Evolutionary conservation across 2,329 filamentous ascomycete genomes (phyloP).

Genomic region (Fusarium bactridioides): DNA sequence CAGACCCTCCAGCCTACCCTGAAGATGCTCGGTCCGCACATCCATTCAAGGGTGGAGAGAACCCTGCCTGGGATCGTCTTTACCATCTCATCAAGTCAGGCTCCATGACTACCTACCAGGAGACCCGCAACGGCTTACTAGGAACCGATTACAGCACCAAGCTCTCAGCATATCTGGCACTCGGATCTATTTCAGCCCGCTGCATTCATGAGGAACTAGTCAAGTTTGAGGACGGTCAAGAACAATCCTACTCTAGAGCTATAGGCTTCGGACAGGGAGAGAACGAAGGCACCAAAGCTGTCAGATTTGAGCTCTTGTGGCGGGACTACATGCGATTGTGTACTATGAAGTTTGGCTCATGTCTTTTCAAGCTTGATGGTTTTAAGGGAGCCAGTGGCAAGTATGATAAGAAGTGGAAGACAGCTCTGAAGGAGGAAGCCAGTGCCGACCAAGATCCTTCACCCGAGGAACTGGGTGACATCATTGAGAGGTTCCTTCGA

Average conservation of each 20-base stretch:
- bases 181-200: slow-evolving; percentile 76
- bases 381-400: slow-evolving; percentile 60
- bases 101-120: slow-evolving; percentile 70
- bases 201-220: slow-evolving; percentile 74
- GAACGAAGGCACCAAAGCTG: slow-evolving; percentile 72
- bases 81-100: slow-evolving; percentile 67
- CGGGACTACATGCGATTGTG: slow-evolving; percentile 84
- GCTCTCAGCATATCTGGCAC: slow-evolving; percentile 74
- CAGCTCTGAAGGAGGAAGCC: slow-evolving; percentile 45
- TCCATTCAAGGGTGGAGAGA: slow-evolving; percentile 74
- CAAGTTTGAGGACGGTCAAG: slow-evolving; percentile 72
- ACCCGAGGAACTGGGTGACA: slow-evolving; percentile 54
- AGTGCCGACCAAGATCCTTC: slow-evolving; percentile 49
- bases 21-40: slow-evolving; percentile 65
- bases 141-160: slow-evolving; percentile 79
- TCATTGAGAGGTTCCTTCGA: slow-evolving; percentile 66
- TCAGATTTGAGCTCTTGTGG: slow-evolving; percentile 80
- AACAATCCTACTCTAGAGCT: slow-evolving; percentile 49
- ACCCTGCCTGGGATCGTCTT: slow-evolving; percentile 64
- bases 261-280: slow-evolving; percentile 73
- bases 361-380: slow-evolving; percentile 71
- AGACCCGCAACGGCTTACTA: slow-evolving; percentile 74
- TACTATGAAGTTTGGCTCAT: slow-evolving; percentile 71
- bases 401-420: slow-evolving; percentile 59
- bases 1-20: slow-evolving; percentile 62